Evolutionary conservation across 768 basidiomycete genomes (phyloP), one percentile per base, ranked within the genome.

Genomic region (Fistulinella prunicolor): DNA sequence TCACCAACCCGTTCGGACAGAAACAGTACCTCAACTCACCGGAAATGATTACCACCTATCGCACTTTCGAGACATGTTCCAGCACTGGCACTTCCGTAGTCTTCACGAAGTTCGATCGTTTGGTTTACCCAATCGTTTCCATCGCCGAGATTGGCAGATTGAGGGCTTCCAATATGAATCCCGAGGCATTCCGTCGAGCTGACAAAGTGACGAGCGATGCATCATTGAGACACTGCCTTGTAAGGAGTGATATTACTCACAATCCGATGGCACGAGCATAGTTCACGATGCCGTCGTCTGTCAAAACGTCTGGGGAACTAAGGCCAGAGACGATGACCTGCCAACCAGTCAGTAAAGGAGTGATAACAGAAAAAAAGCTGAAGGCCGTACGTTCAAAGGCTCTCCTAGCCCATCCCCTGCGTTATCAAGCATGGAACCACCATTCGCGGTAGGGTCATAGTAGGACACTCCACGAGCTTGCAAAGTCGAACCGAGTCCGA

Each of bases 231-330:
- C 29, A 9, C 22, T 16, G 29, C 14, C 14, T 30, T 12, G 0
- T 17, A 24, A 47, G 26, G 7, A 10, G 16, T 4, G 4, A 42
- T 34, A 14, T 1, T 2, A 62, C 76, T 54, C 51, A 85, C 83
- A 83, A 84, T n/a, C 81, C 82, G 49, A 85, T 75, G 4, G 82
- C 74, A 19, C 60, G 69, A 1, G 80, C 82, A 58, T 73, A 86
- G 55, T 81, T 83, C 26, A 80, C 30, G 44, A 84, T 62, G 1
- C 84, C 83, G 29, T 62, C 53, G 47, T 80, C 71, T 1, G 76
- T 81, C 43, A 85, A 75, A 20, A 85, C 79, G 1, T 40, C 69
- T 3, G 79, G 62, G 5, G 81, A 82, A 51, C 82, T 85, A 36
- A 77, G 60, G 1, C 77, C 83, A 5, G 85, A 86, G 46, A 86